These are phyloP conservation scores for Wallacemonas sp. DNA, from an alignment of 208 protist genomes.

Conservation along the genomic window DNA sequence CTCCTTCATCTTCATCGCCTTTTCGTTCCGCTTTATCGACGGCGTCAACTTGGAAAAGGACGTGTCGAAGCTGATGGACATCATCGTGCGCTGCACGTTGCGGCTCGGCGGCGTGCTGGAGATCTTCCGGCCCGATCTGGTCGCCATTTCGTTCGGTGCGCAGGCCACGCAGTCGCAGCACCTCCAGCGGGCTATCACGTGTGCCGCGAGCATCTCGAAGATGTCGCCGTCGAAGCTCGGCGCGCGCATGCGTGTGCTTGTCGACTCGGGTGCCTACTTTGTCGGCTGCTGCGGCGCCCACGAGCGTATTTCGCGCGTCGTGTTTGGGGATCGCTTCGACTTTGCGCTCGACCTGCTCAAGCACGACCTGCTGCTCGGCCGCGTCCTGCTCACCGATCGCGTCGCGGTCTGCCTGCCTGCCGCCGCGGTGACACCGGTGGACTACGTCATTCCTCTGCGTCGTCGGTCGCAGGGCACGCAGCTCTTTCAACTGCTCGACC, in stretches of 20 bases:
- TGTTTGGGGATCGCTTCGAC: conserved; percentile 45
- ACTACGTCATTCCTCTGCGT: conserved; percentile 33
- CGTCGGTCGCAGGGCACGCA: conserved; percentile 23
- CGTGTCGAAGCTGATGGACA: conserved; percentile 32
- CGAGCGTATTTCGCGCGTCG: conserved; percentile 35
- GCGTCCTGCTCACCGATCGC: conserved; percentile 28
- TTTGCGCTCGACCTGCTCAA: conserved; percentile 30
- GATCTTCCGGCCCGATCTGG: conserved; percentile 45
- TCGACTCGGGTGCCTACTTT: conserved; percentile 56
- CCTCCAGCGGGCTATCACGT: conserved; percentile 36
- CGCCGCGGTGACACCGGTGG: conserved; percentile 29
- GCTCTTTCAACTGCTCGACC: conserved; percentile 38
- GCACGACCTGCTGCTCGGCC: conserved; percentile 29
- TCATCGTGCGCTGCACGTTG: conserved; percentile 27
- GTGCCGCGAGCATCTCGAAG: conserved; percentile 31
- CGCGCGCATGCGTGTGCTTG: conserved; percentile 28
- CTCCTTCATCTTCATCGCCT: conserved; percentile 33
- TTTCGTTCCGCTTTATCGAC: conserved; percentile 34
- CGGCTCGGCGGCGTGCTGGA: conserved; percentile 43
- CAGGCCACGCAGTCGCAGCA: conserved; percentile 36
- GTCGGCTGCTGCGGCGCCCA: conserved; percentile 67
- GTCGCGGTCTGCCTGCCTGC: conserved; percentile 30
- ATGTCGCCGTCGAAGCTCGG: conserved; percentile 3
- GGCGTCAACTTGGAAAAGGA: conserved; percentile 23
- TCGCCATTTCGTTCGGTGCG: conserved; percentile 57